phyloP scores from a whole-genome alignment of 2,329 filamentous ascomycete genomes.

The Arthrobotrys pseudoclavata region DNA sequence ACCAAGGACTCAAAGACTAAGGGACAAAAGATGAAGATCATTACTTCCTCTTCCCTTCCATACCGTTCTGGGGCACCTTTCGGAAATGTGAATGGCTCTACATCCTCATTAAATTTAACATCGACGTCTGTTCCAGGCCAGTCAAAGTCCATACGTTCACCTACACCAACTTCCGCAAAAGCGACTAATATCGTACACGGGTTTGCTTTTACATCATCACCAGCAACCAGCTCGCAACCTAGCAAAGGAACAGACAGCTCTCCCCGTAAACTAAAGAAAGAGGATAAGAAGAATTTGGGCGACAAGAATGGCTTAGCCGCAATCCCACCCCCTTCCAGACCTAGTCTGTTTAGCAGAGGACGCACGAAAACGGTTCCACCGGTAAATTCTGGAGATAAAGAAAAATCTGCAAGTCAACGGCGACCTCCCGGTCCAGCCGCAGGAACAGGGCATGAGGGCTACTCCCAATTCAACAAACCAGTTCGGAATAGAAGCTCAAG shows the following conservation, averaged over 20 bases:
- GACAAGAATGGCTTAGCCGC: constrained; percentile 26
- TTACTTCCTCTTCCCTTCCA: constrained; percentile 55
- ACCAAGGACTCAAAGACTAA: constrained; percentile 49
- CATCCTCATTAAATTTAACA: constrained; percentile 48
- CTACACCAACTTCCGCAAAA: constrained; percentile 53
- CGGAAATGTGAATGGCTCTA: constrained; percentile 46
- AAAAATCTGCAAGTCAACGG: constrained; percentile 22
- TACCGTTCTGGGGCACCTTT: constrained; percentile 43
- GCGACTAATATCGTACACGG: constrained; percentile 48
- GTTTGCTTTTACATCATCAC: constrained; percentile 35
- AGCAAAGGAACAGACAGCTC: constrained; percentile 36
- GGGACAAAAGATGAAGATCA: constrained; percentile 56
- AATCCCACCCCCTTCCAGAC: constrained; percentile 32
- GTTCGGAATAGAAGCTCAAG: constrained; percentile 50
- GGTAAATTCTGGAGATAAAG: constrained; percentile 34
- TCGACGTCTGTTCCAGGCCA: constrained; percentile 57
- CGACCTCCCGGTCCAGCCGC: constrained; percentile 77
- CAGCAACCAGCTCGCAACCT: constrained; percentile 17
- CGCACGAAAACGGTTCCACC: constrained; percentile 51
- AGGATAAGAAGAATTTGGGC: constrained; percentile 32
- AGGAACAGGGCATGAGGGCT: constrained; percentile 94
- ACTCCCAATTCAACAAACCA: constrained; percentile 65
- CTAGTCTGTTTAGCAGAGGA: constrained; percentile 42
- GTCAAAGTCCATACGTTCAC: constrained; percentile 47
- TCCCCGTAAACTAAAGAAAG: constrained; percentile 51